Evolutionary conservation across 768 basidiomycete genomes (phyloP).

Genomic region (Clavulina sp.): DNA sequence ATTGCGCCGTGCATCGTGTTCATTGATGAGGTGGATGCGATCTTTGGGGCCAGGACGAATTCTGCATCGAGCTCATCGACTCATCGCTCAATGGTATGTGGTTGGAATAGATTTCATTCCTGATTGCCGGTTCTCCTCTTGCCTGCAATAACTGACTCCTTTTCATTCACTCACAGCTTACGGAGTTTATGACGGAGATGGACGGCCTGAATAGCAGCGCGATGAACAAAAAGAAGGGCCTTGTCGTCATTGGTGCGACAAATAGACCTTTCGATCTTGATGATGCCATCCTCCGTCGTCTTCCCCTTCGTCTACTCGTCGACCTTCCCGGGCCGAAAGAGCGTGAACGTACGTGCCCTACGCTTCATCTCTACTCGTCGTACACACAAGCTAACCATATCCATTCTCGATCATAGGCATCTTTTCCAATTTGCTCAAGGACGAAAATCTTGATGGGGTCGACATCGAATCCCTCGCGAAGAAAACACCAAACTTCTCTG

Average conservation of each 20-base stretch:
- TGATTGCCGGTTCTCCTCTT: too few relatives aligned
- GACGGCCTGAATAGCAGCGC: conserved; percentile 15
- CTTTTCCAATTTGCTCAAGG: not conserved
- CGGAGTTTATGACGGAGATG: conserved; percentile 15
- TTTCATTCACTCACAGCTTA: not conserved
- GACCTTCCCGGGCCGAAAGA: conserved; percentile 19
- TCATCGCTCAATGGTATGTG: not conserved
- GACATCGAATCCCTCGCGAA: not conserved
- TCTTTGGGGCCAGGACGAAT: not conserved
- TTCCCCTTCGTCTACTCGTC: conserved; percentile 20
- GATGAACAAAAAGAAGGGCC: conserved; percentile 17
- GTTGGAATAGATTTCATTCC: too few relatives aligned
- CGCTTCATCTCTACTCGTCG: not conserved
- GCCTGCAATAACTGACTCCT: too few relatives aligned
- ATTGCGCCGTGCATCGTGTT: not conserved
- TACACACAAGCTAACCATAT: not conserved
- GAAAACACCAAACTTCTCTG: not conserved
- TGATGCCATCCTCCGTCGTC: conserved; percentile 21
- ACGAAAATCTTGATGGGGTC: not conserved
- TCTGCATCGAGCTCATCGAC: not conserved
- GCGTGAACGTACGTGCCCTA: conserved; percentile 15
- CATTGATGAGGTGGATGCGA: not conserved
- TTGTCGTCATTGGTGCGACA: conserved; percentile 21
- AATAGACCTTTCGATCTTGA: conserved; percentile 16
- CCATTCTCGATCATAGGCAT: not conserved